Percentiles rank a stretch among this genome's conserved stretches.
Conservation (phyloP, 2,329 filamentous ascomycete genomes). For the Apiospora arundinis region DNA sequence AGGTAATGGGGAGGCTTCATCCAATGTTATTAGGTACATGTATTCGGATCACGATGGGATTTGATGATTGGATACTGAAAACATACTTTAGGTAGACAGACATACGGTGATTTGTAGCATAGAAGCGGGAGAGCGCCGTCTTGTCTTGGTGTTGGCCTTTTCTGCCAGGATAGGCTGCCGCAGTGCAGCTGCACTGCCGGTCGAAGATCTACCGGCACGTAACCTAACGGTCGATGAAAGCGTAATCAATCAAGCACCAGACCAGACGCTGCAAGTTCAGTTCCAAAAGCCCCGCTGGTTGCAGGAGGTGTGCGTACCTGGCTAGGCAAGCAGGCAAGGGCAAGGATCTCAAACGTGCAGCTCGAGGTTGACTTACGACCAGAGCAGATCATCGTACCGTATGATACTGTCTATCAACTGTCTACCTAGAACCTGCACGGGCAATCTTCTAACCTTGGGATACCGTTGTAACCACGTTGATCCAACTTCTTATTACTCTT, state of each 20-base stretch:
- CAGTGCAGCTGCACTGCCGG: not conserved
- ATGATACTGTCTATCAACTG: not conserved
- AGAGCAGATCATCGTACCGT: not conserved
- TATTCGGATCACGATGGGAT: not conserved
- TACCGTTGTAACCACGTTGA: not conserved
- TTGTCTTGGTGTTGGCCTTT: not conserved
- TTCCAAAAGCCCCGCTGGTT: not conserved
- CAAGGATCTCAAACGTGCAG: not conserved
- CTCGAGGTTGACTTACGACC: not conserved
- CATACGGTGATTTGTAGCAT: not conserved
- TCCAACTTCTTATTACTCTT: not conserved
- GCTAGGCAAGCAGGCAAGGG: slow-evolving; percentile 16
- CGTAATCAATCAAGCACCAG: not conserved
- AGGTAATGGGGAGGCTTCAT: not conserved
- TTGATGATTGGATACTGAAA: not conserved
- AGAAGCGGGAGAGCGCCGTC: not conserved
- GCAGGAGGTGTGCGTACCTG: slow-evolving; percentile 7
- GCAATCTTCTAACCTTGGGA: not conserved
- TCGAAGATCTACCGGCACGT: slow-evolving; percentile 9
- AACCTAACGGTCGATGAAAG: slow-evolving; percentile 3
- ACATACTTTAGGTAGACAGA: not conserved
- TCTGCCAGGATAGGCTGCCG: not conserved
- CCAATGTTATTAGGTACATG: not conserved
- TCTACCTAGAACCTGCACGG: not conserved
- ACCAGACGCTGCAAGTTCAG: not conserved